Evolutionary conservation across 495 filamentous ascomycete species (phyloP).

Genomic region (Penicillium ucsense): DNA sequence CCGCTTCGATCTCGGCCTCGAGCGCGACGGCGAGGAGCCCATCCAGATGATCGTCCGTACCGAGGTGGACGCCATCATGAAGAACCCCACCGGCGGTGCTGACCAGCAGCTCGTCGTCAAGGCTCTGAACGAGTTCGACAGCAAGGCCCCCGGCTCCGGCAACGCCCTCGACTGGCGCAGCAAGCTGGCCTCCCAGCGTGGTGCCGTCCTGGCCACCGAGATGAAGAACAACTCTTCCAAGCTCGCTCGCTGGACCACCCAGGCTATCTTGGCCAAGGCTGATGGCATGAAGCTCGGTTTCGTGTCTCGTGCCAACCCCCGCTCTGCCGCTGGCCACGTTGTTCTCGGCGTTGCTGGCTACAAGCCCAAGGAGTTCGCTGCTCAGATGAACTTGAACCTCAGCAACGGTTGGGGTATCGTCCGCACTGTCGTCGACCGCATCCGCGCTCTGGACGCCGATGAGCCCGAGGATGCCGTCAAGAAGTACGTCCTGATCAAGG

Average conservation of each 20-base stretch:
- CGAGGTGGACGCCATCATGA: slow-evolving; percentile 92
- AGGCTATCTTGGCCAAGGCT: slow-evolving; percentile 89
- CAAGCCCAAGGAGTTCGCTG: slow-evolving; percentile 93
- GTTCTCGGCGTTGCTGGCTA: slow-evolving; percentile 92
- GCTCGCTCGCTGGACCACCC: slow-evolving; percentile 91
- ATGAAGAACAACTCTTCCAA: slow-evolving; percentile 99
- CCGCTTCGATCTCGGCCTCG: slow-evolving; percentile 86
- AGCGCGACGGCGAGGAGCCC: slow-evolving; percentile 73
- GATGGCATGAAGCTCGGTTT: slow-evolving; percentile 99
- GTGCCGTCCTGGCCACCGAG: slow-evolving; percentile 92
- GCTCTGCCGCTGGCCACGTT: slow-evolving; percentile 80
- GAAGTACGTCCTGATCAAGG: slow-evolving; percentile 67
- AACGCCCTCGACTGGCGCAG: slow-evolving; percentile 91
- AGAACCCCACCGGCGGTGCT: slow-evolving; percentile 79
- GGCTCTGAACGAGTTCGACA: slow-evolving; percentile 97
- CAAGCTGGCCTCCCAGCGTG: slow-evolving; percentile 85
- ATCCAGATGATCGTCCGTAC: slow-evolving; percentile 87
- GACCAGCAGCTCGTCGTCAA: slow-evolving; percentile 88
- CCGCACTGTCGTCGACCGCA: slow-evolving; percentile 90
- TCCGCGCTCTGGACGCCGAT: slow-evolving; percentile 48
- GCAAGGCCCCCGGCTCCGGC: slow-evolving; percentile 89
- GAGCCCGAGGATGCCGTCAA: slow-evolving; percentile 56
- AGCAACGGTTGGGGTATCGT: slow-evolving; percentile 99
- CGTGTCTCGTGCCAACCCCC: slow-evolving; percentile 86
- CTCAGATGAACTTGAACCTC: slow-evolving; percentile 94